Conservation (phyloP, 2,329 filamentous ascomycete species). For the Phialophora chinensis region DNA sequence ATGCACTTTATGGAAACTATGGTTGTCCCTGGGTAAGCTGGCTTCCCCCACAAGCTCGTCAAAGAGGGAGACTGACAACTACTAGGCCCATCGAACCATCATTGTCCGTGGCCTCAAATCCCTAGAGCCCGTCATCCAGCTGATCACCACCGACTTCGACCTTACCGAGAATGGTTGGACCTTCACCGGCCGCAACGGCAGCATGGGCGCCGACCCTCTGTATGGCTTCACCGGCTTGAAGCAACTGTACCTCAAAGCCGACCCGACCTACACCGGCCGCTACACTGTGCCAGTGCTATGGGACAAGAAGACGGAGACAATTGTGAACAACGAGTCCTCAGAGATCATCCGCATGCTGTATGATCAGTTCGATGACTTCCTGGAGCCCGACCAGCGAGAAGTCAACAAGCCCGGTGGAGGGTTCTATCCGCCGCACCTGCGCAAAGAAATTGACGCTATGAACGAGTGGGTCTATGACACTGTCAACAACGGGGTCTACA, state of each 20-base stretch:
- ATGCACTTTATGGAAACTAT: slow-evolving; percentile 66
- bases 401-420: slow-evolving; percentile 43
- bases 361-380: slow-evolving; percentile 72
- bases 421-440: slow-evolving; percentile 69
- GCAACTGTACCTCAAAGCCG: slow-evolving; percentile 74
- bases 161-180: slow-evolving; percentile 68
- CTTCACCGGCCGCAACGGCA: slow-evolving; percentile 69
- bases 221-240: slow-evolving; percentile 74
- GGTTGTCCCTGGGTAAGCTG: slow-evolving; percentile 63
- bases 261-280: slow-evolving; percentile 71
- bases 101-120: slow-evolving; percentile 58
- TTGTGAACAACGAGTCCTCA: slow-evolving; percentile 86
- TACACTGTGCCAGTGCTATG: slow-evolving; percentile 85
- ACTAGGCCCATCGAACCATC: slow-evolving; percentile 56
- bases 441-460: slow-evolving; percentile 70
- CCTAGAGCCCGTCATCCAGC: slow-evolving; percentile 56
- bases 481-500: slow-evolving; percentile 63
- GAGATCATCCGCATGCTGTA: slow-evolving; percentile 88
- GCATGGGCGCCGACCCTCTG: slow-evolving; percentile 68
- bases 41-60: not conserved
- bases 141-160: slow-evolving; percentile 54
- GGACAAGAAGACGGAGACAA: slow-evolving; percentile 74
- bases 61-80: slow-evolving; percentile 17
- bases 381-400: slow-evolving; percentile 65
- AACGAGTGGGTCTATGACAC: slow-evolving; percentile 76